Evolutionary conservation across 73 alveolate species (phyloP), one percentile per base, ranked within the genome.

Genomic region (Breviolum minutum): DNA sequence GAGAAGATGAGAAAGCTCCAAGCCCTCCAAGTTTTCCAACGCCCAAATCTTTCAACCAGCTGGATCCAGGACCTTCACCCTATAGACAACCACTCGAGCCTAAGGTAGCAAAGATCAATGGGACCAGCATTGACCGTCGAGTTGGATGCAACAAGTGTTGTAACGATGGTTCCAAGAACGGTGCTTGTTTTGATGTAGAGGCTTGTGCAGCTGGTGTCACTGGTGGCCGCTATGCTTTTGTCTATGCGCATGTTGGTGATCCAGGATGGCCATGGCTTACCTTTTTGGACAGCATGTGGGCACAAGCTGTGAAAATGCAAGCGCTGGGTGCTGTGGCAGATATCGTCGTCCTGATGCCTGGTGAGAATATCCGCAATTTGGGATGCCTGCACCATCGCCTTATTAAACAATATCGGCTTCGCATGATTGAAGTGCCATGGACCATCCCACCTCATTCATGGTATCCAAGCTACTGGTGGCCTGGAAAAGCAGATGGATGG

Each of bases 221-320:
- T 11, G 96, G 96, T 20, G 96, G 96, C 61, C 62, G 63, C 32
- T 90, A 90, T 54, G 96, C 96, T 17, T 90, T 90, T 71, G 96
- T 90, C 10, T 90, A 90, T 20, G 96, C 96, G 24, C 96, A 90
- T 48, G 96, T 90, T 54, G 96, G 96, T 61, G 74, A 68, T 20
- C 96, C 96, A 32, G 96, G 96, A 1, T 90, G 96, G 96, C 96
- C 96, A 7, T 90, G 96, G 96, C 96, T 90, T 87, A 90, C 96
- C 24, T 90, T 90, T 48, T 73, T 90, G 96, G 96, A 90, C 87
- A 69, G 87, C 87, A 69, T 90, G 87, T 54, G 87, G 24, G 96
- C 96, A 14, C 96, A 90, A 24, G 62, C 74, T 29, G 5, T 40
- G 63, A 74, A 64, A 32, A 24, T 90, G 74, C 77, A 90, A n/a